Percentiles rank a stretch among this genome's conserved stretches.
phyloP scores from a whole-genome alignment of 768 basidiomycete genomes.

The Vararia minispora region DNA sequence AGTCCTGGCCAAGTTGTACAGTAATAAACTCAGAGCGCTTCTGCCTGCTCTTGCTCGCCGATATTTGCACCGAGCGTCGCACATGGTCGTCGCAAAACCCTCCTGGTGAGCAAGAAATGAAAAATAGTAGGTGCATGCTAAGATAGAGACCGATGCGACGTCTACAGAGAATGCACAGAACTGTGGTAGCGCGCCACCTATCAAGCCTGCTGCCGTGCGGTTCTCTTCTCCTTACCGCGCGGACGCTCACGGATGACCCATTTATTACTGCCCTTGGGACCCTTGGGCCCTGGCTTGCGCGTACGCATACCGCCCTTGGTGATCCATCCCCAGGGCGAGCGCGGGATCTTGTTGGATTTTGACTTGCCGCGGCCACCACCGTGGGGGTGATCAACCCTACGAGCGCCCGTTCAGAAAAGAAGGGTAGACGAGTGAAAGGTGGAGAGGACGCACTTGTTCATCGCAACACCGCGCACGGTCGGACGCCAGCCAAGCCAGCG shows the following conservation, averaged over 20 bases:
- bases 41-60: too few relatives aligned
- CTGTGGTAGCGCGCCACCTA: too few relatives aligned
- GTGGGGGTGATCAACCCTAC: conserved; percentile 83
- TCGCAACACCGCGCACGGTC: conserved; percentile 86
- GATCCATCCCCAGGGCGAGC: conserved; percentile 87
- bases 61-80: too few relatives aligned
- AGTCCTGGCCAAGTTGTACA: too few relatives aligned
- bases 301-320: conserved; percentile 91
- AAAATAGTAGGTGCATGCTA: too few relatives aligned
- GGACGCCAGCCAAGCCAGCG: conserved; percentile 84
- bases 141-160: too few relatives aligned
- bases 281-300: conserved; percentile 84
- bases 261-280: conserved; percentile 84
- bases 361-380: conserved; percentile 98
- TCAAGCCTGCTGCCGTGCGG: too few relatives aligned
- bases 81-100: too few relatives aligned
- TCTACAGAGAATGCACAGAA: too few relatives aligned
- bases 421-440: neutral
- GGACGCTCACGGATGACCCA: conserved; percentile 82
- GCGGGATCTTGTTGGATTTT: conserved; percentile 91
- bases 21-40: too few relatives aligned
- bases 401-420: neutral
- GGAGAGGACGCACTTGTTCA: conserved; percentile 77
- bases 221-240: conserved; percentile 48
- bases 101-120: too few relatives aligned